Conservation (phyloP, 306 rosid species). For the Prosopis cineraria region DNA sequence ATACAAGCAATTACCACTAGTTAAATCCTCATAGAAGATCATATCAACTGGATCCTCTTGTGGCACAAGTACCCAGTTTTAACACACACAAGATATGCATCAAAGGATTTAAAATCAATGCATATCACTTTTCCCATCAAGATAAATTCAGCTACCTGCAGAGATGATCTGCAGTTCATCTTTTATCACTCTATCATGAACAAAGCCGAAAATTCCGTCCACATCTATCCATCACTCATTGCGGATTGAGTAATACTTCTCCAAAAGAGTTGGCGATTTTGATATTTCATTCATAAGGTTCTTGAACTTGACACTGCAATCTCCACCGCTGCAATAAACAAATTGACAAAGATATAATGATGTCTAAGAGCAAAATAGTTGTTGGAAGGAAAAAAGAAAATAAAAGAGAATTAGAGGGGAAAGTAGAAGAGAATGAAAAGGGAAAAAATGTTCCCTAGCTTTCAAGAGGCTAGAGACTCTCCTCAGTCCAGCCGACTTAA, state of each 20-base stretch:
- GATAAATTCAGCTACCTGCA: slow-evolving; percentile 12
- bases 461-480: not conserved
- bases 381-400: not conserved
- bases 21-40: slow-evolving; percentile 29
- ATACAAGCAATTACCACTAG: slow-evolving; percentile 47
- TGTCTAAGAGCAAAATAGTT: not conserved
- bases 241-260: slow-evolving; percentile 83
- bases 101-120: slow-evolving; percentile 24
- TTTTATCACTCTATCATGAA: slow-evolving; percentile 13
- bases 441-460: not conserved
- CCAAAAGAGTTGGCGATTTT: slow-evolving; percentile 73
- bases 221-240: slow-evolving; percentile 63
- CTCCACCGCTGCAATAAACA: slow-evolving; percentile 70
- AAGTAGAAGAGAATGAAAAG: not conserved
- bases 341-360: slow-evolving; percentile 10
- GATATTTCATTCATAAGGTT: slow-evolving; percentile 87
- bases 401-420: not conserved
- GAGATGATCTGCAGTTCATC: slow-evolving; percentile 20
- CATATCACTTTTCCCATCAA: slow-evolving; percentile 7
- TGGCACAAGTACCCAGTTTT: slow-evolving; percentile 32
- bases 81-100: slow-evolving; percentile 26
- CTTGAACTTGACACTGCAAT: slow-evolving; percentile 92
- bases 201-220: not conserved
- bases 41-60: slow-evolving; percentile 28
- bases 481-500: not conserved